Evolutionary conservation across 2,329 filamentous ascomycete genomes (phyloP), one percentile per base, ranked within the genome.

Genomic region (Monosporascus cannonballus): DNA sequence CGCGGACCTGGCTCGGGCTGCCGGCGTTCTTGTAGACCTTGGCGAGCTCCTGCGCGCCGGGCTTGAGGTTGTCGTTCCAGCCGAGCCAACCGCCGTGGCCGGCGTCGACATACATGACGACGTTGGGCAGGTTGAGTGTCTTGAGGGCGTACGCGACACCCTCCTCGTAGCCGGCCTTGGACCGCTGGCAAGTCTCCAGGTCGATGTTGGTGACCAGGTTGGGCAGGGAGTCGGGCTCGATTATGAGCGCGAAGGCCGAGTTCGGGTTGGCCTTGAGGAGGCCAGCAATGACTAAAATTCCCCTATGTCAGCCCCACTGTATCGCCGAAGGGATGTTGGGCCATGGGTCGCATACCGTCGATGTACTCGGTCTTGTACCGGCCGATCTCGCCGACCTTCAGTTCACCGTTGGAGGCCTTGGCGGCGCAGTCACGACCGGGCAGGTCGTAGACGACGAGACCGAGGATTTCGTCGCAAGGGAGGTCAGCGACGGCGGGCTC

Each of bases 21-120:
- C 79, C 77, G 20, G 79, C 76, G 45, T 71, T 69, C 64, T 75
- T 78, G 72, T 76, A 83, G 51, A 80, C 69, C 52, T 72, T 63
- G 42, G 76, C 76, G 55, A 75, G 77, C 53, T 78, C 69, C 56
- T 73, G 59, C 3, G 78, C 79, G 17, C 77, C 76, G 36, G 75
- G 74, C 36, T 65, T 61, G 52, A 81, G 73, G 69, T 83, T 83
- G 52, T 73, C 78, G 45, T 75, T 69, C 80, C 80, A 83, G 58
- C 80, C 80, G 57, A 83, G 74, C 80, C 80, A 83, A 57, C 80
- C 80, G 24, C 76, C 78, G 67, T 83, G 80, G 50, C 79, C 80
- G 36, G 77, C 80, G 58, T 83, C 79, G 52, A 82, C 64, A 63
- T 83, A 83, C 78, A 80, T 79, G 66, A 76, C 73, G 48, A 83